These are phyloP conservation scores for Eucalyptus tenuipes DNA, from an alignment of 345 rosid species.

Conservation along the genomic window DNA sequence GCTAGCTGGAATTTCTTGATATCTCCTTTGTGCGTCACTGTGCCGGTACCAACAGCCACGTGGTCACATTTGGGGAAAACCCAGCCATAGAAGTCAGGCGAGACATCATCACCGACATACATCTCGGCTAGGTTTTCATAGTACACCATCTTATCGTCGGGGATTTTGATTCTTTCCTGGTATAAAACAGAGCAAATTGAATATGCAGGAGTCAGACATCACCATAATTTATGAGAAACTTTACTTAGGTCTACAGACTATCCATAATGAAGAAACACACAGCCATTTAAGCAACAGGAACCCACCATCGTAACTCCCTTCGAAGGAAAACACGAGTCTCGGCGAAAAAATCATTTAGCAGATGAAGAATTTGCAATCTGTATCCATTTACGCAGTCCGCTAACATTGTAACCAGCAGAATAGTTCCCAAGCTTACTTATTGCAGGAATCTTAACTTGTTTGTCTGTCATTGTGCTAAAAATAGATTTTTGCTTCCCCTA, in stretches of 20 bases:
- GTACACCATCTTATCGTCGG: slow-evolving; percentile 80
- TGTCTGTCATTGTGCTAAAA: not conserved
- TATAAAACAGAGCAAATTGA: not conserved
- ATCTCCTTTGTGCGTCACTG: slow-evolving; percentile 88
- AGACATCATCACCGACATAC: slow-evolving; percentile 94
- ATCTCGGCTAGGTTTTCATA: slow-evolving; percentile 85
- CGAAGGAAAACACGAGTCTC: not conserved
- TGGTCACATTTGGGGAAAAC: slow-evolving; percentile 98
- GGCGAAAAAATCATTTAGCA: not conserved
- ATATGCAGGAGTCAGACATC: not conserved
- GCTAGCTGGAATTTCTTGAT: slow-evolving; percentile 88
- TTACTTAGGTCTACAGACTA: not conserved
- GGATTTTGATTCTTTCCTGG: slow-evolving; percentile 82
- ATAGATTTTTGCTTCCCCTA: not conserved
- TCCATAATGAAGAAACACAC: not conserved
- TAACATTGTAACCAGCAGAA: not conserved
- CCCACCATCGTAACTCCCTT: not conserved
- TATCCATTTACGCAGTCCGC: not conserved
- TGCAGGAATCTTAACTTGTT: not conserved
- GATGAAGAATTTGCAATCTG: not conserved
- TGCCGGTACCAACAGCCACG: slow-evolving; percentile 91
- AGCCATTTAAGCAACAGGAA: not conserved
- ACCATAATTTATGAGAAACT: not conserved
- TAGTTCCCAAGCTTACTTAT: not conserved
- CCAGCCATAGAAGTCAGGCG: slow-evolving; percentile 95